Conservation (phyloP, 805 yeast genomes). For the Clavispora santaluciae region DNA sequence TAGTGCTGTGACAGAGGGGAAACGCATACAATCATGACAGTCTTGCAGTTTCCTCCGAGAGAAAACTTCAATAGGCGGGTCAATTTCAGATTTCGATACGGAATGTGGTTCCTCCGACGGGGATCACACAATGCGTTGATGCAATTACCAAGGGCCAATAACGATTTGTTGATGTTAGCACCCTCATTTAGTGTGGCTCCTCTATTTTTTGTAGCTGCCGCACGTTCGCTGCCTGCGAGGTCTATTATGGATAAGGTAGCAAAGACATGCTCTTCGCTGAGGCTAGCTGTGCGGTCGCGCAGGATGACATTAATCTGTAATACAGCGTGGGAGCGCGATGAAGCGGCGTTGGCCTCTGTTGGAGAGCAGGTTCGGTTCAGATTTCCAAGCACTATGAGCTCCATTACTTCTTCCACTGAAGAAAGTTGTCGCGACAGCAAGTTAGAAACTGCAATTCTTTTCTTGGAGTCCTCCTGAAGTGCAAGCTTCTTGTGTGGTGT, state of each 20-base stretch:
- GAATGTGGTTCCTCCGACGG: conserved; percentile 66
- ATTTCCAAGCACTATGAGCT: conserved; percentile 68
- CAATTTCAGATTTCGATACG: conserved; percentile 86
- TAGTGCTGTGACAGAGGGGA: conserved; percentile 84
- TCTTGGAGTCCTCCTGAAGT: conserved; percentile 67
- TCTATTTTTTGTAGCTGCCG: conserved; percentile 79
- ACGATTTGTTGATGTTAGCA: conserved; percentile 85
- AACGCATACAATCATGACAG: conserved; percentile 93
- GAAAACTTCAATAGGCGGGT: conserved; percentile 86
- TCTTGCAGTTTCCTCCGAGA: conserved; percentile 89
- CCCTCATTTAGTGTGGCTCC: conserved; percentile 85
- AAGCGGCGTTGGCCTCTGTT: conserved; percentile 85
- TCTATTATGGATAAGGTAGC: conserved; percentile 87
- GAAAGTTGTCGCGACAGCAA: conserved; percentile 58
- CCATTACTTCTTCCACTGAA: conserved; percentile 72
- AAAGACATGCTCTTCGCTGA: conserved; percentile 63
- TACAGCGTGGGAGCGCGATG: conserved; percentile 93
- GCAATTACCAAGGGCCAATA: conserved; percentile 88
- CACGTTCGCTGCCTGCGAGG: conserved; percentile 93
- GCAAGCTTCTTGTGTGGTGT: conserved; percentile 42
- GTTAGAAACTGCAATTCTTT: conserved; percentile 66
- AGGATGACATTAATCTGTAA: conserved; percentile 72
- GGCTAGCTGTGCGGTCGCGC: conserved; percentile 53
- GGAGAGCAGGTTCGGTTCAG: conserved; percentile 75
- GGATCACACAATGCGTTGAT: conserved; percentile 86